Evolutionary conservation across 345 rosid genomes (phyloP).

Genomic region (Erodium maritimum): DNA sequence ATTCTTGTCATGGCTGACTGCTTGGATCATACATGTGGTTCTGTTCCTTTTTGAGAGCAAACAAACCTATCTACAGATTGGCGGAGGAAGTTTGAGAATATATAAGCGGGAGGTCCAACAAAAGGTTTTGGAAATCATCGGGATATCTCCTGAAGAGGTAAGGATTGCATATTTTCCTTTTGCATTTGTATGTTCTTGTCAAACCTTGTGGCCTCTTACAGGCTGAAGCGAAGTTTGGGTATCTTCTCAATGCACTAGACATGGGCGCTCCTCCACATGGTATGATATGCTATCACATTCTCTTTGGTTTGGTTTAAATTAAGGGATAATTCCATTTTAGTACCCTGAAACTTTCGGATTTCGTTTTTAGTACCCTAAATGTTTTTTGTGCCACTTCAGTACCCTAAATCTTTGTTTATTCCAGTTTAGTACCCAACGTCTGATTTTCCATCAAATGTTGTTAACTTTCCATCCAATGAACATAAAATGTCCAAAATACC

Average conservation of each 20-base stretch:
- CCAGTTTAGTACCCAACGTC: too few relatives aligned
- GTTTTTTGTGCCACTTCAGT: too few relatives aligned
- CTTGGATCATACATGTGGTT: too few relatives aligned
- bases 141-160: constrained; percentile 70
- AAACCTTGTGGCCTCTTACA: constrained; percentile 9
- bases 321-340: too few relatives aligned
- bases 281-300: constrained; percentile 16
- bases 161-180: constrained; percentile 4
- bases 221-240: constrained; percentile 95
- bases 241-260: constrained; percentile 89
- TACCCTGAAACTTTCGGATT: too few relatives aligned
- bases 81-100: constrained; percentile 97
- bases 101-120: constrained; percentile 78
- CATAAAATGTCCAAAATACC: too few relatives aligned
- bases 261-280: constrained; percentile 99
- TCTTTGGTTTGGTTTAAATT: too few relatives aligned
- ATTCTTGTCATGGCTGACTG: constrained; percentile 2
- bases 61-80: constrained; percentile 43
- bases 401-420: too few relatives aligned
- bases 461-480: too few relatives aligned
- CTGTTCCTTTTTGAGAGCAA: too few relatives aligned
- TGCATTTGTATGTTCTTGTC: not conserved
- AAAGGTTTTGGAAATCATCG: constrained; percentile 73
- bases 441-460: too few relatives aligned
- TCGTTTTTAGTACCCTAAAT: too few relatives aligned